phyloP scores from a whole-genome alignment of 352 stramenopile genomes.

The Elongisporangium undulatum region DNA sequence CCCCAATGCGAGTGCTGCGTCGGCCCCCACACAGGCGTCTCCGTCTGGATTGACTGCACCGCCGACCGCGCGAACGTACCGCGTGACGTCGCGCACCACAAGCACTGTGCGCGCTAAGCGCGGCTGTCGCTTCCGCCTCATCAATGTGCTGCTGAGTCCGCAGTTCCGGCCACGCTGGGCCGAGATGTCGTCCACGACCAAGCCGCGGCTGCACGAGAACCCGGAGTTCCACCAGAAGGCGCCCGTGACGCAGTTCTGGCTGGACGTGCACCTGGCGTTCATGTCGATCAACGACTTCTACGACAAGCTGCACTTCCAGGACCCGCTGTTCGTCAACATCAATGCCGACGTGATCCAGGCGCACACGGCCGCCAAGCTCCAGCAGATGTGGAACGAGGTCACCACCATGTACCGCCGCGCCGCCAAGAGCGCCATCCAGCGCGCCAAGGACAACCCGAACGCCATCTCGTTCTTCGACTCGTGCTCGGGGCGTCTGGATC shows the following conservation, averaged over 20 bases:
- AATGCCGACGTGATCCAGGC: constrained; percentile 36
- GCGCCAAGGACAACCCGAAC: constrained; percentile 14
- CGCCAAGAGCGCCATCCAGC: constrained; percentile 25
- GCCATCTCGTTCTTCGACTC: constrained; percentile 54
- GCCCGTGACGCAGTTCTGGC: constrained; percentile 45
- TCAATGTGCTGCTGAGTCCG: constrained; percentile 61
- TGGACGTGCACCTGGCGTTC: constrained; percentile 55
- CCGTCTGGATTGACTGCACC: not conserved
- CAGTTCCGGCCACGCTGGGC: constrained; percentile 47
- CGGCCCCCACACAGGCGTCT: no score
- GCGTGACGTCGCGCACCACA: not conserved
- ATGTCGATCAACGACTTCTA: constrained; percentile 36
- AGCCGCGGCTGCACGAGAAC: not conserved
- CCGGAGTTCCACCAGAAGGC: constrained; percentile 8
- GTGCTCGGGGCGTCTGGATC: constrained; percentile 46
- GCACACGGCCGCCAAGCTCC: constrained; percentile 39
- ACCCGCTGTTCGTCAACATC: constrained; percentile 54
- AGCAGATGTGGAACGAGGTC: constrained; percentile 67
- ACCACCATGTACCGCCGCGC: constrained; percentile 43
- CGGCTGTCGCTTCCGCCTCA: constrained; percentile 62
- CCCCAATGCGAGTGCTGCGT: not conserved
- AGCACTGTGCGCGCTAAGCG: constrained; percentile 26
- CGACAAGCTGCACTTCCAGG: constrained; percentile 56
- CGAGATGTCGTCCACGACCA: constrained; percentile 26
- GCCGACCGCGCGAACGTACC: not conserved